Evolutionary conservation across 2,329 filamentous ascomycete species (phyloP).

Genomic region (Setomelanomma holmii): DNA sequence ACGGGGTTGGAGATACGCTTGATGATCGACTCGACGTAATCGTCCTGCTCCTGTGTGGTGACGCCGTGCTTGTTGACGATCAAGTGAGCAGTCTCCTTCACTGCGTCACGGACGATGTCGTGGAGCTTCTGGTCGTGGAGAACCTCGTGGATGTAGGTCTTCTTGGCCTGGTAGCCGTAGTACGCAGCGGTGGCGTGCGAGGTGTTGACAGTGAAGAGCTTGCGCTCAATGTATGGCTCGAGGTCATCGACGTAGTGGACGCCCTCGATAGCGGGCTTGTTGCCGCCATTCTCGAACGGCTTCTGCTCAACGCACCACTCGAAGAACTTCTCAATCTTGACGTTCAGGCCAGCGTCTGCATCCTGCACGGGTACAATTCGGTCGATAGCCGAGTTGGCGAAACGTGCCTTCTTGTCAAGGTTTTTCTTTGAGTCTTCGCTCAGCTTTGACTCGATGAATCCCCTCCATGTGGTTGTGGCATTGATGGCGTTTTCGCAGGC

Average conservation of each 20-base stretch:
- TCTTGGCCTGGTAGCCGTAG: slow-evolving; percentile 86
- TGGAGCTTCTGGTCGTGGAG: slow-evolving; percentile 82
- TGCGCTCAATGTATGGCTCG: slow-evolving; percentile 96
- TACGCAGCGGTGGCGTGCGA: slow-evolving; percentile 96
- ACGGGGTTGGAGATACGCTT: slow-evolving; percentile 91
- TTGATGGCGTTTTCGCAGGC: slow-evolving; percentile 98
- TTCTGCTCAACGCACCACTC: slow-evolving; percentile 96
- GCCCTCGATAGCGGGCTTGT: slow-evolving; percentile 78
- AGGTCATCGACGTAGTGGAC: slow-evolving; percentile 94
- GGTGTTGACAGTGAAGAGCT: slow-evolving; percentile 99
- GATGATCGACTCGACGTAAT: slow-evolving; percentile 92
- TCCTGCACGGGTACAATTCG: slow-evolving; percentile 95
- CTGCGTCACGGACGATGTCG: slow-evolving; percentile 76
- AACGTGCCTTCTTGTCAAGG: slow-evolving; percentile 78
- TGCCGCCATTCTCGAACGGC: slow-evolving; percentile 74
- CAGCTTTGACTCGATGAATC: slow-evolving; percentile 80
- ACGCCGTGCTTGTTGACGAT: slow-evolving; percentile 90
- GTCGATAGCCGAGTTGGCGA: slow-evolving; percentile 98
- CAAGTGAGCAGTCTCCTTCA: slow-evolving; percentile 84
- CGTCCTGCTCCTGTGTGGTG: slow-evolving; percentile 73
- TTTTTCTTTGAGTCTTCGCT: slow-evolving; percentile 69
- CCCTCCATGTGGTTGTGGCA: slow-evolving; percentile 86
- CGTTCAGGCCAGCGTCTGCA: slow-evolving; percentile 78
- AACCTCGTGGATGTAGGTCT: slow-evolving; percentile 88
- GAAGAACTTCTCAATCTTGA: slow-evolving; percentile 97